A percentile compares a stretch with the other conserved stretches of the same genome.
These are phyloP conservation scores for Incumbomyces lentus DNA, from an alignment of 2,329 filamentous ascomycete genomes.

Conservation along the genomic window DNA sequence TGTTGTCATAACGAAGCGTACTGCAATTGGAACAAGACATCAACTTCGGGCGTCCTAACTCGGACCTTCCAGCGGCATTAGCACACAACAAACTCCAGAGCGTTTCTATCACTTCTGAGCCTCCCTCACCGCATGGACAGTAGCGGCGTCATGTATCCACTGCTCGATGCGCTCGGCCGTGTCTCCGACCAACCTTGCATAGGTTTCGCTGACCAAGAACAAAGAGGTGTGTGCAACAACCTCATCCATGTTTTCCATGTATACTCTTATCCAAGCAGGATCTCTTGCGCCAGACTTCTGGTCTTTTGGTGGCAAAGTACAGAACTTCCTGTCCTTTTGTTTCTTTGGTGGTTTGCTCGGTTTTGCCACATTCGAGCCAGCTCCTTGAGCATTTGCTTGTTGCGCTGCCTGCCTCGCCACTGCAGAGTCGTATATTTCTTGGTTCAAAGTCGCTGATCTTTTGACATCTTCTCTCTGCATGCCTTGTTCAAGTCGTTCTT, in stretches of 20 bases:
- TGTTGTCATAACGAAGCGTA: too few species aligned
- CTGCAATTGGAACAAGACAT: too few species aligned
- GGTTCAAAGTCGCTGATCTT: slow-evolving; percentile 15
- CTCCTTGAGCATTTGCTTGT: slow-evolving; percentile 11
- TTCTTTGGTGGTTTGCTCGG: slow-evolving; percentile 19
- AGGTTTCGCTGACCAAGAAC: slow-evolving; percentile 61
- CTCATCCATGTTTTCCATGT: slow-evolving; percentile 76
- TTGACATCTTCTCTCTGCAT: slow-evolving; percentile 16
- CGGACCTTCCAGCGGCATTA: too few species aligned
- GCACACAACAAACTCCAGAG: too few species aligned
- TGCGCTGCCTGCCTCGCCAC: slow-evolving; percentile 6
- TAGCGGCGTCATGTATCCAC: slow-evolving; percentile 58
- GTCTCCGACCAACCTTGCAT: slow-evolving; percentile 67
- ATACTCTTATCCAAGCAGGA: slow-evolving; percentile 64
- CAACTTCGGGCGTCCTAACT: too few species aligned
- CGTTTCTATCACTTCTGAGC: slow-evolving; percentile 3
- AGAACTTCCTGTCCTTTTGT: slow-evolving; percentile 63
- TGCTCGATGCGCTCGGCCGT: slow-evolving; percentile 55
- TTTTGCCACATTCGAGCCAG: background rate
- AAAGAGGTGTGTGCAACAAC: slow-evolving; percentile 75
- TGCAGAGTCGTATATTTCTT: slow-evolving; percentile 12
- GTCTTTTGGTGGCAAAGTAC: slow-evolving; percentile 55
- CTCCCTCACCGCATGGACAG: slow-evolving; percentile 12
- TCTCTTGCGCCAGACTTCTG: slow-evolving; percentile 48
- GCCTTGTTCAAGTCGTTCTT: slow-evolving; percentile 10